phyloP scores from a whole-genome alignment of 805 yeast genomes.

The Candida endomychidarum region DNA sequence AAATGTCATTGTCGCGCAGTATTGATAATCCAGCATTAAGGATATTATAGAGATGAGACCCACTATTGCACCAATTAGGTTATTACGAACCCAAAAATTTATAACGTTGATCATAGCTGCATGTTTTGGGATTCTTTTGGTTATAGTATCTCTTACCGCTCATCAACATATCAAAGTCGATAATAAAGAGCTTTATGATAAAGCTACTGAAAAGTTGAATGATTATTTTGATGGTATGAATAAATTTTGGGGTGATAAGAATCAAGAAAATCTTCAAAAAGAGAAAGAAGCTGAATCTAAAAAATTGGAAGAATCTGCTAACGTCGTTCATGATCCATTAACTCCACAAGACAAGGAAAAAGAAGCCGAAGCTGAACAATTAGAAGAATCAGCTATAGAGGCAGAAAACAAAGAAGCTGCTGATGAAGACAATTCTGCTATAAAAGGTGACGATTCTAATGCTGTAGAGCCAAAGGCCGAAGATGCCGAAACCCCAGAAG shows the following conservation, averaged over 20 bases:
- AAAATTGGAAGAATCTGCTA: conserved; percentile 7
- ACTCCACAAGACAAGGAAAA: not conserved
- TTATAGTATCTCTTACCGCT: conserved; percentile 29
- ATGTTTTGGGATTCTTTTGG: conserved; percentile 23
- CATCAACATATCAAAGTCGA: conserved; percentile 22
- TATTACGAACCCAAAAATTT: conserved; percentile 34
- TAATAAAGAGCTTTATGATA: conserved; percentile 13
- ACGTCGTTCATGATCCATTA: conserved; percentile 5
- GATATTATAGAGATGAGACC: conserved; percentile 15
- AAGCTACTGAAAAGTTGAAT: conserved; percentile 13
- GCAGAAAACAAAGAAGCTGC: conserved; percentile 9
- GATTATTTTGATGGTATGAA: conserved; percentile 5
- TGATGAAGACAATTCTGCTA: conserved; percentile 4
- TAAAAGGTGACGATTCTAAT: not conserved
- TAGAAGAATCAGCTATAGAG: conserved; percentile 7
- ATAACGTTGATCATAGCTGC: conserved; percentile 24
- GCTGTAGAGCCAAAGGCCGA: not conserved
- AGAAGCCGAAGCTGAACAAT: conserved; percentile 3
- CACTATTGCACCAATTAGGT: conserved; percentile 26
- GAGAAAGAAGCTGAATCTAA: conserved; percentile 12
- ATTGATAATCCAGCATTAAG: not conserved
- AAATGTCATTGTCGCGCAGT: no score
- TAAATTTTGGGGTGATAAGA: conserved; percentile 6
- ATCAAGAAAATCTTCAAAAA: not conserved
- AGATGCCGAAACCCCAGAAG: not conserved